Evolutionary conservation across 495 filamentous ascomycete genomes (phyloP).

Genomic region (Aspergillus conjunctus): DNA sequence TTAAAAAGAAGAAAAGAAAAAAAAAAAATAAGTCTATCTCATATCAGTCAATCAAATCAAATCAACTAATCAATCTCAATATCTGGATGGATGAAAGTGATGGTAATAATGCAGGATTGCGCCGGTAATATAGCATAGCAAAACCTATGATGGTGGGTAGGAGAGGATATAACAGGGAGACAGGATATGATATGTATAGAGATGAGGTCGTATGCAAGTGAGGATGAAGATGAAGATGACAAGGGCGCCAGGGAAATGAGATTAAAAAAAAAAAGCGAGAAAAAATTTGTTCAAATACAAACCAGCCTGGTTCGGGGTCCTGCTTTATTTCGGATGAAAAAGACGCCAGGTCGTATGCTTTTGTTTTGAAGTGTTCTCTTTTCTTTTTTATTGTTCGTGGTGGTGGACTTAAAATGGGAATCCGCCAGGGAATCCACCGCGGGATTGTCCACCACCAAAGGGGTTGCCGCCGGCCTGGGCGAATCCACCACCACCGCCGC

Average conservation of each 20-base stretch:
- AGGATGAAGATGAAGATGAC: background rate
- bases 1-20: background rate
- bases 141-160: background rate
- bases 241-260: conserved; percentile 3
- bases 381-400: background rate
- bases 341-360: too few relatives aligned
- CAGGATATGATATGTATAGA: background rate
- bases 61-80: background rate
- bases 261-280: background rate
- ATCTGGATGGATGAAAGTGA: background rate
- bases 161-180: background rate
- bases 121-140: conserved; percentile 1
- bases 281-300: background rate
- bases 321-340: background rate
- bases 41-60: background rate
- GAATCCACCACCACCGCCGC: conserved; percentile 46
- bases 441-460: conserved; percentile 41
- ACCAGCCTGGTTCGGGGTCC: background rate
- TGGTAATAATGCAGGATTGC: background rate
- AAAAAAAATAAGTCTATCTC: conserved; percentile 4
- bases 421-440: conserved; percentile 43
- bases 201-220: background rate
- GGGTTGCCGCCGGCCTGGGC: conserved; percentile 47
- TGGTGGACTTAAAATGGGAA: conserved; percentile 40
- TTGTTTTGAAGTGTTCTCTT: background rate